Conservation (phyloP, 768 basidiomycete genomes). For the Clathrus columnatus region DNA sequence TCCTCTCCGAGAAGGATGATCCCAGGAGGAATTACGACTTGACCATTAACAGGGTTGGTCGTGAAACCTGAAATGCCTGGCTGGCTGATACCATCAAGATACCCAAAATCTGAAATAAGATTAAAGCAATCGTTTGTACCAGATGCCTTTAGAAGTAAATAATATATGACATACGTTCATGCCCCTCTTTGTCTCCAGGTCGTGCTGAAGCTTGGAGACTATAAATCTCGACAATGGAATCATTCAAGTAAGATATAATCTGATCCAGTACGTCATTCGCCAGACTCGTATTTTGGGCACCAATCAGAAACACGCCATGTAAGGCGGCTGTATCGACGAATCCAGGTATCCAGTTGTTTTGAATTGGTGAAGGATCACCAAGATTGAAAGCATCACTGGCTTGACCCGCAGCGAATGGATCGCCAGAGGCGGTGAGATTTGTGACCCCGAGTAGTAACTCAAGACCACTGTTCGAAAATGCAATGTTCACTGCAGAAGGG, state of each 20-base stretch:
- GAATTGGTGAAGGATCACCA: slow-evolving; percentile 28
- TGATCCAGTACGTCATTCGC: slow-evolving; percentile 19
- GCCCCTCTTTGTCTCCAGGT: slow-evolving; percentile 19
- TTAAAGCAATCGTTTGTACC: not conserved
- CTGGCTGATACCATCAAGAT: slow-evolving; percentile 24
- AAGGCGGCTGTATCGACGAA: slow-evolving; percentile 34
- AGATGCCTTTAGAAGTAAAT: not conserved
- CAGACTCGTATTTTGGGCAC: slow-evolving; percentile 34
- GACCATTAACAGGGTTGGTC: slow-evolving; percentile 17
- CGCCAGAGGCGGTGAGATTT: slow-evolving; percentile 29
- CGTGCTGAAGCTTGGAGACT: slow-evolving; percentile 28
- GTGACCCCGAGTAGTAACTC: slow-evolving; percentile 24
- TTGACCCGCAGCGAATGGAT: slow-evolving; percentile 36
- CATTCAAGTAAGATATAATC: slow-evolving; percentile 29
- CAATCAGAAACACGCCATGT: slow-evolving; percentile 42
- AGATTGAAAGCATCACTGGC: slow-evolving; percentile 28
- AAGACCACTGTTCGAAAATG: slow-evolving; percentile 45
- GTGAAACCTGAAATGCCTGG: slow-evolving; percentile 25
- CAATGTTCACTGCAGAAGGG: slow-evolving; percentile 41
- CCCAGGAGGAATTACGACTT: slow-evolving; percentile 20
- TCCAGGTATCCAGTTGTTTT: slow-evolving; percentile 34
- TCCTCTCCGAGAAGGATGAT: slow-evolving; percentile 19
- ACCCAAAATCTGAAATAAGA: slow-evolving; percentile 19
- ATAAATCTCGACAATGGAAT: slow-evolving; percentile 32
- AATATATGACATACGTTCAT: slow-evolving; percentile 17